Conservation (phyloP, 139 green algal genomes). For the Chlamydomonas applanata region DNA sequence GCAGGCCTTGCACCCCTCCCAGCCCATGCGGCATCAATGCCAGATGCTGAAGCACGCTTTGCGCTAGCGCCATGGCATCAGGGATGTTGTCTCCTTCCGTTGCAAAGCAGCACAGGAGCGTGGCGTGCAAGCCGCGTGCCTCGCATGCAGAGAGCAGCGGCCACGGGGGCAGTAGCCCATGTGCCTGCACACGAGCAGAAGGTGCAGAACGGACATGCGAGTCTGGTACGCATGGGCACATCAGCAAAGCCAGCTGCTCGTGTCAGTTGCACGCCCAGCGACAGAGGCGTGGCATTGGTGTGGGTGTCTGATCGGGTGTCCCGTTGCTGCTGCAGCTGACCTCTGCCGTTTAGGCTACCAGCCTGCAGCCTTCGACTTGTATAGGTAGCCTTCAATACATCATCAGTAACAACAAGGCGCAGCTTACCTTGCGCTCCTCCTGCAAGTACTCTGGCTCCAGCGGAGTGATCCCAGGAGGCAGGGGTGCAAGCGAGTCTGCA, state of each 20-base stretch:
- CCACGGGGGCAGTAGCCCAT: conserved; percentile 56
- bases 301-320: too few relatives aligned
- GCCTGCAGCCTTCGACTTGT: too few relatives aligned
- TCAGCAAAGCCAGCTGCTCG: too few relatives aligned
- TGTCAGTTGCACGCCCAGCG: too few relatives aligned
- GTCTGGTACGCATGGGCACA: too few relatives aligned
- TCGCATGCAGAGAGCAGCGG: conserved; percentile 37
- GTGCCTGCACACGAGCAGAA: background rate
- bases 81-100: conserved; percentile 60
- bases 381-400: too few relatives aligned
- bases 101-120: conserved; percentile 44
- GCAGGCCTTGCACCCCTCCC: too few relatives aligned
- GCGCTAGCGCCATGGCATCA: conserved; percentile 46
- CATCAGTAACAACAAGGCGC: too few relatives aligned
- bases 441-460: conserved; percentile 33
- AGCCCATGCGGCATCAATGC: background rate
- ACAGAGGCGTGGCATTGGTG: too few relatives aligned
- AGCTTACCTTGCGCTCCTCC: conserved; percentile 14
- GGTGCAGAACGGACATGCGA: background rate
- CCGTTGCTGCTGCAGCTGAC: too few relatives aligned
- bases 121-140: background rate
- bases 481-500: too few relatives aligned
- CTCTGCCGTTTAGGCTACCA: too few relatives aligned
- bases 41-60: background rate
- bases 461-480: conserved; percentile 6